Percentiles rank a stretch among this genome's conserved stretches.
Conservation (phyloP, 1,284 basidiomycete genomes). For the Ceratobasidium sp. region DNA sequence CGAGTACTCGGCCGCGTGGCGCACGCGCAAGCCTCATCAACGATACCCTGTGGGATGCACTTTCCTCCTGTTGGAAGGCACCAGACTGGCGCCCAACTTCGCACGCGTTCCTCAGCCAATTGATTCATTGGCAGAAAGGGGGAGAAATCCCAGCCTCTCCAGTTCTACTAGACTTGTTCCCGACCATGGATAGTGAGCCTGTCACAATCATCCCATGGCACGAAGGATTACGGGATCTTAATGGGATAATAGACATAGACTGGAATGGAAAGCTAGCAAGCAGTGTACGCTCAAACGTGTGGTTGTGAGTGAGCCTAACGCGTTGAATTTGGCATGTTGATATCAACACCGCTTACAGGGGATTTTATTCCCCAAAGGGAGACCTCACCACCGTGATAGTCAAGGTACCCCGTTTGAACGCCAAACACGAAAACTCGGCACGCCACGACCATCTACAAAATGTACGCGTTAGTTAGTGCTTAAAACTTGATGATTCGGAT, state of each 20-base stretch:
- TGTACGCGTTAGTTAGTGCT: background rate
- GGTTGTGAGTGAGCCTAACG: constrained; percentile 10
- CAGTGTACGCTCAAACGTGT: constrained; percentile 12
- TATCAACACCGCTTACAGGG: background rate
- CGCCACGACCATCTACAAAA: constrained; percentile 30
- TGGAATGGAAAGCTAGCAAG: background rate
- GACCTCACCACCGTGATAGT: background rate
- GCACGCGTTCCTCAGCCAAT: constrained; percentile 1
- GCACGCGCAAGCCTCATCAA: constrained; percentile 12
- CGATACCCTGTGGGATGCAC: constrained; percentile 25
- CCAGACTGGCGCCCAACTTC: constrained; percentile 31
- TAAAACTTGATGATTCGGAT: background rate
- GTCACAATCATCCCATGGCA: too few species aligned
- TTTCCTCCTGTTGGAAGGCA: constrained; percentile 15
- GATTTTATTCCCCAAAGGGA: background rate
- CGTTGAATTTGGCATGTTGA: background rate
- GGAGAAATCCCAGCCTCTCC: constrained; percentile 27
- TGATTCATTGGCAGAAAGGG: constrained; percentile 7
- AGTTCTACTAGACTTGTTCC: background rate
- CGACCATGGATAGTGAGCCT: background rate
- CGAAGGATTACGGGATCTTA: background rate
- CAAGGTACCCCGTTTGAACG: constrained; percentile 36
- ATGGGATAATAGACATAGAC: constrained; percentile 5
- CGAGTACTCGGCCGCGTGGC: constrained; percentile 4
- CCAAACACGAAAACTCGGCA: background rate